Evolutionary conservation across 805 yeast species (phyloP), one percentile per base, ranked within the genome.

Genomic region (Candida pini): DNA sequence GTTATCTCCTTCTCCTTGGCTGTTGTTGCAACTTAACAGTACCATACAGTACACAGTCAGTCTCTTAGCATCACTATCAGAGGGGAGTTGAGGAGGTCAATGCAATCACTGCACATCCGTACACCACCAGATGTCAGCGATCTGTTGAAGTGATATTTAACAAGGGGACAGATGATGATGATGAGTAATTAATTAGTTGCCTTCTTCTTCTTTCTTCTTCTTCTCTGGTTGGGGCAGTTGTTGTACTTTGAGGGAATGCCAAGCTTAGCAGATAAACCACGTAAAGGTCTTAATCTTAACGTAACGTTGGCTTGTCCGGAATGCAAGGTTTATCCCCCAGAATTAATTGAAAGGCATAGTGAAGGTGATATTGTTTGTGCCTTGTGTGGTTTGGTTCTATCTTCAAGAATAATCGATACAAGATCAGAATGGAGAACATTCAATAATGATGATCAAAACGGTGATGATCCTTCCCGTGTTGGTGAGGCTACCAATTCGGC

Each of bases 351-450:
- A 64, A 68, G 97, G 48, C 94, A 89, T 53, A 83, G 95, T 48
- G 97, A 90, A 58, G 98, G 98, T 27, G 98, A 90, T 60, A 88
- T 92, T 49, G 96, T 90, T n/a, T 90, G 98, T 66, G 97, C 96
- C 2, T 71, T 88, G 43, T 92, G 98, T 67, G 98, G 98, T 3
- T 68, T 92, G 38, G 97, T 90, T 2, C 71, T 92, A 17, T 85
- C 95, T 48, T 95, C 88, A 56, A 72, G 89, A 44, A 80, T 90
- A 33, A 96, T 90, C 20, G 98, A 90, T 53, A 89, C 95, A 4
- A 71, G 97, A 47, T 86, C 96, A 1, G 98, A 90, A 68, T 90
- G 98, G 98, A 84, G 98, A 68, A 92, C 98, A 2, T 90, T 90
- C 59, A 81, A 94, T 40, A 92, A 92, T 56, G 98, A 90, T 58